Conservation (phyloP, 495 filamentous ascomycete species). For the Stereocaulon alpinum region DNA sequence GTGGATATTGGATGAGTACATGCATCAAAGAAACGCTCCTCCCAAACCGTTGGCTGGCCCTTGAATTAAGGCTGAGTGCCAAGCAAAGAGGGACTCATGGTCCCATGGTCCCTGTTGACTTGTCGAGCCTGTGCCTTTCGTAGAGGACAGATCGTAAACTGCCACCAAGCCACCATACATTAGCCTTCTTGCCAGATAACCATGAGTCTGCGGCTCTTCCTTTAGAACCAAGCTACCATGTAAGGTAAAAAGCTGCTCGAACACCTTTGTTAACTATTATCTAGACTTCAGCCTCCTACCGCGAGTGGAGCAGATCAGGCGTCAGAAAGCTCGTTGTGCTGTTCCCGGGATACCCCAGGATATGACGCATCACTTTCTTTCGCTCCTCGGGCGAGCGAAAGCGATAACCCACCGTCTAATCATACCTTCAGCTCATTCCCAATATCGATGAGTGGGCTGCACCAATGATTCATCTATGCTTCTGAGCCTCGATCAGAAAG, state of each 20-base stretch:
- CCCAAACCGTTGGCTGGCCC: conserved; percentile 1
- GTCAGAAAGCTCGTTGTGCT: background rate
- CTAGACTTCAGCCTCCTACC: background rate
- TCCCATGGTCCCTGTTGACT: too few relatives aligned
- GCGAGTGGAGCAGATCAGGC: background rate
- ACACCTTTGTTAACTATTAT: too few relatives aligned
- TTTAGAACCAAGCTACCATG: too few relatives aligned
- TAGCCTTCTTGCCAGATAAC: background rate
- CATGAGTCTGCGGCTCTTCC: too few relatives aligned
- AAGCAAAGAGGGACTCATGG: background rate
- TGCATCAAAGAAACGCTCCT: background rate
- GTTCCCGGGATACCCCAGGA: background rate
- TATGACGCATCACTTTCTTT: background rate
- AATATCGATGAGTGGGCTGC: too few relatives aligned
- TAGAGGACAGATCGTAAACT: background rate
- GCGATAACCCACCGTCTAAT: background rate
- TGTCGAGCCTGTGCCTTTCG: too few relatives aligned
- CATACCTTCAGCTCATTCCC: background rate
- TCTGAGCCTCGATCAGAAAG: background rate
- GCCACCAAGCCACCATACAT: too few relatives aligned
- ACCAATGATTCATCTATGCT: background rate
- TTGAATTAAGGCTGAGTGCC: background rate
- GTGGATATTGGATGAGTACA: too few relatives aligned
- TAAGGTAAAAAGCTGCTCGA: too few relatives aligned
- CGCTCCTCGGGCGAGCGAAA: background rate